Evolutionary conservation across 176 grass and related monocot genomes (phyloP).

Genomic region (Zea luxurians): DNA sequence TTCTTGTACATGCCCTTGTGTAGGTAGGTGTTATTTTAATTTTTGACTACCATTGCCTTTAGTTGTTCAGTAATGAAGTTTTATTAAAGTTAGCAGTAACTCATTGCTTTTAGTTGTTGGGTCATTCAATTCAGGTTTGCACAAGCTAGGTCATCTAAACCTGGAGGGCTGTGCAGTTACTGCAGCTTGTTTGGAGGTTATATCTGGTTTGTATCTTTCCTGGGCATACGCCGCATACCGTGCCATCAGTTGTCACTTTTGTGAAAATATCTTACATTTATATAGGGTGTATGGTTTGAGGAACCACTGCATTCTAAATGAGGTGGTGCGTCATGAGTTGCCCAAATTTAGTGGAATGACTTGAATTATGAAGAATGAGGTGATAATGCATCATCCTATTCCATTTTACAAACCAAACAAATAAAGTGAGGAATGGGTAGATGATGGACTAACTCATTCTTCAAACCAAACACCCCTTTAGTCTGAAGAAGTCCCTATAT

Average conservation of each 20-base stretch:
- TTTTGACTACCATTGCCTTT: neutral
- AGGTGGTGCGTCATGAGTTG: too few species aligned
- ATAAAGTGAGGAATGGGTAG: too few species aligned
- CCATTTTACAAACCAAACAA: too few species aligned
- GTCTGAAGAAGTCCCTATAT: neutral
- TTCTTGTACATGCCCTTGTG: constrained; percentile 28
- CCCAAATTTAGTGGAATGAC: too few species aligned
- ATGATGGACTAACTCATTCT: too few species aligned
- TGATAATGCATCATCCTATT: too few species aligned
- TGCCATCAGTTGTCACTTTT: neutral
- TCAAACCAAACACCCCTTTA: neutral
- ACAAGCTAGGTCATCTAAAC: constrained; percentile 71
- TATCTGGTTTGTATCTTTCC: constrained; percentile 68
- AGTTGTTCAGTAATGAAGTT: constrained; percentile 15
- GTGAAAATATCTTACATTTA: neutral
- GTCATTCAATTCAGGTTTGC: constrained; percentile 56
- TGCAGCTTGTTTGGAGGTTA: constrained; percentile 81
- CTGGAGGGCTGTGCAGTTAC: constrained; percentile 80
- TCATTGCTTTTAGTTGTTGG: neutral
- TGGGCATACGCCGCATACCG: neutral
- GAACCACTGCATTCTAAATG: too few species aligned
- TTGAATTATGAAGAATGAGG: too few species aligned
- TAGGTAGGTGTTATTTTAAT: constrained; percentile 1
- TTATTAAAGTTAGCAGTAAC: constrained; percentile 12
- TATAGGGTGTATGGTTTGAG: too few species aligned